Evolutionary conservation across 306 rosid species (phyloP).

Genomic region (Cotoneaster glaucophyllus): DNA sequence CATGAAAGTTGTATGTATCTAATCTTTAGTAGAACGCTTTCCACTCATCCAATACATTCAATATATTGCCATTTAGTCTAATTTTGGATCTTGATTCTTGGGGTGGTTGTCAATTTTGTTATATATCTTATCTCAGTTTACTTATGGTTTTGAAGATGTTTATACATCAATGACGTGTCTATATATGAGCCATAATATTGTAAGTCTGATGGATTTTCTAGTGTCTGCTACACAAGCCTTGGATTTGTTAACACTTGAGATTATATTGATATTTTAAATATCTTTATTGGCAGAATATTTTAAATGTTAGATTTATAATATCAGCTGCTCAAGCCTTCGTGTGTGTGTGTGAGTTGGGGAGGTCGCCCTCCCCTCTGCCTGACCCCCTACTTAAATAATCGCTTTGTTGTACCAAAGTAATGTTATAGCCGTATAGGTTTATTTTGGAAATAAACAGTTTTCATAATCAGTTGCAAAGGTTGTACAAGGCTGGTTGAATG

Average conservation of each 20-base stretch:
- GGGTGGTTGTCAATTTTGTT: neutral
- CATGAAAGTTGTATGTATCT: slow-evolving; percentile 34
- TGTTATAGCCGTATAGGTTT: neutral
- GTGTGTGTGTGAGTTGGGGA: neutral
- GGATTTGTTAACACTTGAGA: neutral
- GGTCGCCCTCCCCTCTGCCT: neutral
- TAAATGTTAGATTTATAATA: neutral
- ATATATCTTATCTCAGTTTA: neutral
- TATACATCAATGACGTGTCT: neutral
- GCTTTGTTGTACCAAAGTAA: neutral
- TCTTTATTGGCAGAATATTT: neutral
- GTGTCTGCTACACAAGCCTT: neutral
- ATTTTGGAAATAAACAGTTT: neutral
- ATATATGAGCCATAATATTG: neutral
- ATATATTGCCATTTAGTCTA: neutral
- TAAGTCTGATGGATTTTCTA: neutral
- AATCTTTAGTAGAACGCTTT: neutral
- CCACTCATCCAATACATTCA: neutral
- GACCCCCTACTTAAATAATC: neutral
- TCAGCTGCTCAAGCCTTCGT: neutral
- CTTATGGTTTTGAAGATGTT: neutral
- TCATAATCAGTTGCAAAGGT: neutral
- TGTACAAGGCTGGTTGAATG: neutral
- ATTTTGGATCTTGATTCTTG: neutral
- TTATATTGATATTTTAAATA: neutral